phyloP scores from a whole-genome alignment of 2,329 filamentous ascomycete species.

The Phaeoacremonium minimum region DNA sequence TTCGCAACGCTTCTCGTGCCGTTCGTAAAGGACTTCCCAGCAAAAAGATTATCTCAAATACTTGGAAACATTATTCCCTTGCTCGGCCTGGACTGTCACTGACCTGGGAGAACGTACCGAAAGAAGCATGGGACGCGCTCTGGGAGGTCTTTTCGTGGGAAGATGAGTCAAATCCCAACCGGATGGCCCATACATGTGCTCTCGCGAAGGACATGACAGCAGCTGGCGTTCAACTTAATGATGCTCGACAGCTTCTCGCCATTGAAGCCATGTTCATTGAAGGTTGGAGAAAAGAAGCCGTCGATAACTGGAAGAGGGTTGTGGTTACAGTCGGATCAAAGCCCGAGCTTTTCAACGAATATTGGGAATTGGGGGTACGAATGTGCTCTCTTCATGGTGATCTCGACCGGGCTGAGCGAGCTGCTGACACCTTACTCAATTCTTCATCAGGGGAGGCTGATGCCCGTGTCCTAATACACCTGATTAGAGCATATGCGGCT shows the following conservation, averaged over 20 bases:
- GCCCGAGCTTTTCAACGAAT: constrained; percentile 43
- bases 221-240: constrained; percentile 49
- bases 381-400: constrained; percentile 59
- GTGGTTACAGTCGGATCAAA: constrained; percentile 46
- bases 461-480: constrained; percentile 56
- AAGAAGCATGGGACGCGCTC: constrained; percentile 57
- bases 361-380: constrained; percentile 62
- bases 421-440: constrained; percentile 47
- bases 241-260: constrained; percentile 58
- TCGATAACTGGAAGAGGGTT: constrained; percentile 60
- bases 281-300: constrained; percentile 54
- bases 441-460: constrained; percentile 35
- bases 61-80: constrained; percentile 47
- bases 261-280: constrained; percentile 65
- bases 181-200: constrained; percentile 55
- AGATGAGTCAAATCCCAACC: constrained; percentile 45
- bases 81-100: constrained; percentile 38
- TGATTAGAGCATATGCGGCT: constrained; percentile 65
- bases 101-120: constrained; percentile 51
- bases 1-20: constrained; percentile 23
- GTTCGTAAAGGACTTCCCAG: constrained; percentile 26
- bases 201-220: constrained; percentile 64
- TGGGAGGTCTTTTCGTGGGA: constrained; percentile 59
- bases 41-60: constrained; percentile 19
- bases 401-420: constrained; percentile 52